These are phyloP conservation scores for Lobosporangium transversale DNA, from an alignment of 192 early-diverging fungal genomes.

Conservation along the genomic window DNA sequence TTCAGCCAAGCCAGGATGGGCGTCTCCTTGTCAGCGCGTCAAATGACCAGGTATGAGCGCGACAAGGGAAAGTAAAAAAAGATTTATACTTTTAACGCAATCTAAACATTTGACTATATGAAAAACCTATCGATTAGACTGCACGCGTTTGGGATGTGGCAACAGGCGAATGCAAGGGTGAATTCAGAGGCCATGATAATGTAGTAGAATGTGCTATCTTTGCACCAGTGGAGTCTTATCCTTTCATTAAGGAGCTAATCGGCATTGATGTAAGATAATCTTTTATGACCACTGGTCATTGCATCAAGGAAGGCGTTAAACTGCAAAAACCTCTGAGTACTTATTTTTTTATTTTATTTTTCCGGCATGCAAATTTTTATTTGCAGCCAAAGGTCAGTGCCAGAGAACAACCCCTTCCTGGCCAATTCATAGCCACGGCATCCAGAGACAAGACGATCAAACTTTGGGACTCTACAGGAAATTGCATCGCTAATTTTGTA, in stretches of 20 bases:
- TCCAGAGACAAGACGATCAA: slow-evolving; percentile 93
- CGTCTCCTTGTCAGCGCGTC: slow-evolving; percentile 78
- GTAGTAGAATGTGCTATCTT: slow-evolving; percentile 94
- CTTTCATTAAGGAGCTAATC: slow-evolving; percentile 74
- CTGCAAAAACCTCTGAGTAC: no score
- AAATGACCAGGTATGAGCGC: slow-evolving; percentile 79
- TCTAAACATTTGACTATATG: no score
- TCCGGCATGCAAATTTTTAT: no score
- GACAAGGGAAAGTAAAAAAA: not conserved
- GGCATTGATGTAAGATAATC: slow-evolving; percentile 64
- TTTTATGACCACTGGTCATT: no score
- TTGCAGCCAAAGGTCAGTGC: slow-evolving; percentile 51
- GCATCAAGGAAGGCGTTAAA: no score
- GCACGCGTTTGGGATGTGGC: slow-evolving; percentile 83
- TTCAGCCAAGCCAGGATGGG: slow-evolving; percentile 76
- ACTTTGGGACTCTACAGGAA: slow-evolving; percentile 81
- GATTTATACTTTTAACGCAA: no score
- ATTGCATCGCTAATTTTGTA: slow-evolving; percentile 84
- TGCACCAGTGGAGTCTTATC: slow-evolving; percentile 74
- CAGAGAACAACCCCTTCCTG: slow-evolving; percentile 62
- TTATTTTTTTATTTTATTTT: no score
- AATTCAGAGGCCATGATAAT: slow-evolving; percentile 92
- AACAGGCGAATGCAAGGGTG: slow-evolving; percentile 78
- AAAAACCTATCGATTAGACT: no score
- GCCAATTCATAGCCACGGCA: slow-evolving; percentile 81